These are phyloP conservation scores for Rhizopogon vesiculosus DNA, from an alignment of 768 basidiomycete species.

Conservation along the genomic window DNA sequence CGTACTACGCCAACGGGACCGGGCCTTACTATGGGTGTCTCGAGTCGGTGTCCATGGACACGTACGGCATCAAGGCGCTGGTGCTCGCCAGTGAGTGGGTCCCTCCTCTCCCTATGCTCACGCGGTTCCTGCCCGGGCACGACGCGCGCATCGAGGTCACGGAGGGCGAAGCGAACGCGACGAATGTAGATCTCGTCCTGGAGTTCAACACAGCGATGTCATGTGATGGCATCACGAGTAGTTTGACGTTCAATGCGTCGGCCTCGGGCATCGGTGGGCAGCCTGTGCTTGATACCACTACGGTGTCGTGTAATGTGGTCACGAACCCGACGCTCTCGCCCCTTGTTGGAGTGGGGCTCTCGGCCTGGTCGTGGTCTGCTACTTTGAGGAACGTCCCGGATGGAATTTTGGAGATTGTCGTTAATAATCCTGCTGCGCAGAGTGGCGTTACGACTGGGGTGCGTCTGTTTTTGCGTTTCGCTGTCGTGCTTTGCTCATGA, in stretches of 20 bases:
- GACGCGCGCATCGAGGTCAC: constrained; percentile 62
- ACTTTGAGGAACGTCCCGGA: constrained; percentile 75
- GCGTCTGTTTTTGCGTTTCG: constrained; percentile 4
- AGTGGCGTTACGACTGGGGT: constrained; percentile 51
- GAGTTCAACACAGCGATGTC: constrained; percentile 80
- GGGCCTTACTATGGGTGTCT: constrained; percentile 79
- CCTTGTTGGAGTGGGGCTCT: constrained; percentile 51
- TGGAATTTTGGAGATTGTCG: constrained; percentile 71
- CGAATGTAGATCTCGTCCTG: constrained; percentile 57
- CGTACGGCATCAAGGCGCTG: constrained; percentile 78
- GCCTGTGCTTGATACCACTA: constrained; percentile 47
- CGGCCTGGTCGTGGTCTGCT: constrained; percentile 69
- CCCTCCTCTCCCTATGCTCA: constrained; percentile 65
- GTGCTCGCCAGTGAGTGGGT: constrained; percentile 70
- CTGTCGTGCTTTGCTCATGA: constrained; percentile 4
- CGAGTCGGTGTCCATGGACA: constrained; percentile 54
- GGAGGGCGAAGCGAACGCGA: constrained; percentile 41
- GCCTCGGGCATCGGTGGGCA: constrained; percentile 56
- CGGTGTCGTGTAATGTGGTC: constrained; percentile 43
- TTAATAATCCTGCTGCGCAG: constrained; percentile 50
- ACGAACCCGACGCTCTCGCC: constrained; percentile 42
- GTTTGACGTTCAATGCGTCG: constrained; percentile 63
- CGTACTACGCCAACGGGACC: constrained; percentile 53
- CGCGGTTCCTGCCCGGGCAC: constrained; percentile 82
- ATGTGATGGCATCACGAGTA: constrained; percentile 61